phyloP scores from a whole-genome alignment of 2,329 filamentous ascomycete genomes.

The Botrytis paeoniae region DNA sequence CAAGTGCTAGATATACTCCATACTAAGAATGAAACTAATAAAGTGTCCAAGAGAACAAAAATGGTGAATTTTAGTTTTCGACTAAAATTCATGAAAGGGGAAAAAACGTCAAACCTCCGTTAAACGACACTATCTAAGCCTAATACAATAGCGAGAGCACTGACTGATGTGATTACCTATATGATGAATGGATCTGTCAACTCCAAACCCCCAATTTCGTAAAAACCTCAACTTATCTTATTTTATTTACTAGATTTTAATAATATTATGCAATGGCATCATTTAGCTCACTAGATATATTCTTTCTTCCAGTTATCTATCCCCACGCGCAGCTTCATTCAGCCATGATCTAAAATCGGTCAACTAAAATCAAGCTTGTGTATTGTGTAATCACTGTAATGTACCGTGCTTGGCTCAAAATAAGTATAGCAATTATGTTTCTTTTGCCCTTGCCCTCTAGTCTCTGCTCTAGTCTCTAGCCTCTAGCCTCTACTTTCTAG shows the following conservation, averaged over 20 bases:
- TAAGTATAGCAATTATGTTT: neutral
- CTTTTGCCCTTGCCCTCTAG: neutral
- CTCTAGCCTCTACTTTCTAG: neutral
- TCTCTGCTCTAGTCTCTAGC: neutral
- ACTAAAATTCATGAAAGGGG: no score
- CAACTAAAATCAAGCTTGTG: neutral
- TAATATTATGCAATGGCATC: neutral
- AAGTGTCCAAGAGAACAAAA: neutral
- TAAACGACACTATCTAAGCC: conserved; percentile 5
- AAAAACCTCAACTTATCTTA: neutral
- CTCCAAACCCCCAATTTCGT: neutral
- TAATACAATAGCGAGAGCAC: neutral
- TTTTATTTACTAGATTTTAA: neutral
- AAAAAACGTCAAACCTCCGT: neutral
- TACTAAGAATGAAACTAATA: neutral
- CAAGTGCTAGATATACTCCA: neutral
- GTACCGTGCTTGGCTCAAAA: neutral
- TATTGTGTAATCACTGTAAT: neutral
- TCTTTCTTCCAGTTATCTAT: neutral
- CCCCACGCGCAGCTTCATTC: neutral
- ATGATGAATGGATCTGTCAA: conserved; percentile 11
- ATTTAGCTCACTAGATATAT: neutral
- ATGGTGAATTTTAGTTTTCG: neutral
- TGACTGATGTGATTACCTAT: neutral
- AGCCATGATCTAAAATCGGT: neutral